Percentiles rank a stretch among this genome's conserved stretches.
These are phyloP conservation scores for Borovskyia barvae DNA, from an alignment of 208 protist species.

Conservation along the genomic window DNA sequence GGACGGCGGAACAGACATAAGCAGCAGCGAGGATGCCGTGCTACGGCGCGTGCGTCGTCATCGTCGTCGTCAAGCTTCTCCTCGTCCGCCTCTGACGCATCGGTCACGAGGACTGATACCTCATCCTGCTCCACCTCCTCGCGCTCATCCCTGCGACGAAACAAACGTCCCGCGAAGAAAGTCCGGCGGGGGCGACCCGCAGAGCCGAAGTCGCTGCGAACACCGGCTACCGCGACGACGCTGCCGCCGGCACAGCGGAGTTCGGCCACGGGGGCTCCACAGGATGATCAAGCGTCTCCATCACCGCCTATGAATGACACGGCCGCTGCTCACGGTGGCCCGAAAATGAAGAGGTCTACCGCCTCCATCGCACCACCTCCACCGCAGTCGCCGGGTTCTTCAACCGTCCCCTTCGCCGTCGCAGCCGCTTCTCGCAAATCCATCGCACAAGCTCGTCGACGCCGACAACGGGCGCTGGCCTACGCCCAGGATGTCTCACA, in stretches of 20 bases:
- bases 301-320: background rate
- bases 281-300: too few relatives aligned
- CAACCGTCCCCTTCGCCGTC: constrained; percentile 11
- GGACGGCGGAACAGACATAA: background rate
- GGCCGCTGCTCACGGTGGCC: background rate
- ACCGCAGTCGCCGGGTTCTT: background rate
- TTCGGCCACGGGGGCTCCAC: too few relatives aligned
- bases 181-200: background rate
- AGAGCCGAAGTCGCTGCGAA: too few relatives aligned
- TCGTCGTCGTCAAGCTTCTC: background rate
- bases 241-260: too few relatives aligned
- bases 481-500: constrained; percentile 48
- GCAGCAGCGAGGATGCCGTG: too few relatives aligned
- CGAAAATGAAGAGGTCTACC: background rate
- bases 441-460: constrained; percentile 39
- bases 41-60: too few relatives aligned
- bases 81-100: background rate
- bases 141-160: background rate
- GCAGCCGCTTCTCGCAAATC: constrained; percentile 31
- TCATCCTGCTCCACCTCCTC: background rate
- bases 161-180: background rate
- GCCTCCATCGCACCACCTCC: background rate
- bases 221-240: too few relatives aligned
- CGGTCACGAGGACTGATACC: background rate
- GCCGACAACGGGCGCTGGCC: constrained; percentile 49